Evolutionary conservation across 805 yeast genomes (phyloP).

Genomic region (Naumovozyma castellii): DNA sequence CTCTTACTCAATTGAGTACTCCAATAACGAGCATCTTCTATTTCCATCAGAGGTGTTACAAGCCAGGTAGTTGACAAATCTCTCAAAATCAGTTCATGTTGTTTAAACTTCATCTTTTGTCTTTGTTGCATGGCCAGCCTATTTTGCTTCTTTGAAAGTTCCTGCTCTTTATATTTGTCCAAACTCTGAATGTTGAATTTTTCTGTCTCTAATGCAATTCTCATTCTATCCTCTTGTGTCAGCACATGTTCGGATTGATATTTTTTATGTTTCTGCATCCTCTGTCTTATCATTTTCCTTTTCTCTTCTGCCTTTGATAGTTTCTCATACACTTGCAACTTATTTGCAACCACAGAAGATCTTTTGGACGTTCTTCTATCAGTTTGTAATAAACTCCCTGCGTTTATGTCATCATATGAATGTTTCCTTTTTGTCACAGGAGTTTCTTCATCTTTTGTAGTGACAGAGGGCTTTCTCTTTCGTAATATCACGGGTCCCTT

Average conservation of each 20-base stretch:
- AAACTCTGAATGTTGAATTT: constrained; percentile 62
- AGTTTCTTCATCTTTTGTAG: constrained; percentile 12
- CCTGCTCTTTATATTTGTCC: constrained; percentile 74
- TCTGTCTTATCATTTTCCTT: constrained; percentile 37
- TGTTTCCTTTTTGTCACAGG: constrained; percentile 6
- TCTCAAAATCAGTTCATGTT: constrained; percentile 30
- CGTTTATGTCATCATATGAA: constrained; percentile 32
- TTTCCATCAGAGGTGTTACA: constrained; percentile 58
- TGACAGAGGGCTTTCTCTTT: constrained; percentile 15
- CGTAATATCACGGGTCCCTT: constrained; percentile 21
- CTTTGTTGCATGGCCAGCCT: constrained; percentile 66
- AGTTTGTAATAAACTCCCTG: constrained; percentile 43
- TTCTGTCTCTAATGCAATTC: constrained; percentile 86
- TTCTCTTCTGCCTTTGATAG: constrained; percentile 60
- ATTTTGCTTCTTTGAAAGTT: constrained; percentile 64
- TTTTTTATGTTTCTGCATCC: constrained; percentile 38
- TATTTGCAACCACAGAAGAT: constrained; percentile 65
- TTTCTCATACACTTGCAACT: constrained; percentile 64
- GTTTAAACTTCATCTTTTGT: constrained; percentile 49
- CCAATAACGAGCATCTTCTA: constrained; percentile 39
- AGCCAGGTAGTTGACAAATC: constrained; percentile 20
- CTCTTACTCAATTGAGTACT: constrained; percentile 32
- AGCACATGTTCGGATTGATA: constrained; percentile 31
- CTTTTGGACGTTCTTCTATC: constrained; percentile 69
- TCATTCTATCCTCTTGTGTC: constrained; percentile 38